phyloP scores from a whole-genome alignment of 75 land plant genomes.

The Gnetum montanum region DNA sequence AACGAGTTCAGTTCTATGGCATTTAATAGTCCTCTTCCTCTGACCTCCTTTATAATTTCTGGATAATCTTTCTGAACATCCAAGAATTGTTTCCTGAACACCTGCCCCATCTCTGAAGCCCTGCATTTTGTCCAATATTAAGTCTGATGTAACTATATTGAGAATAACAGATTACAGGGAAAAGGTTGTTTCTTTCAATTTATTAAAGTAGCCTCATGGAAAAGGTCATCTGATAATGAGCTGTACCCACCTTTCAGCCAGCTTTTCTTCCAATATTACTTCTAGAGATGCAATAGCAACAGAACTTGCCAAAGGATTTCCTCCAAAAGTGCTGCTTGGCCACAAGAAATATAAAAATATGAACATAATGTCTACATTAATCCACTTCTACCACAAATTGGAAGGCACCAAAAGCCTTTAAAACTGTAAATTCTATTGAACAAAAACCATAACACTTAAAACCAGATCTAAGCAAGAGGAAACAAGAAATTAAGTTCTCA shows the following conservation, averaged over 20 bases:
- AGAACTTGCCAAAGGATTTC: slow-evolving; percentile 95
- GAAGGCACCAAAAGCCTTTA: neutral
- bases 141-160: too few species aligned
- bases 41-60: slow-evolving; percentile 68
- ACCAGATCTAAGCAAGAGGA: too few species aligned
- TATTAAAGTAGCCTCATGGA: too few species aligned
- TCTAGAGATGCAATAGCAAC: slow-evolving; percentile 89
- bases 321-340: slow-evolving; percentile 85
- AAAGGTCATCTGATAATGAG: too few species aligned
- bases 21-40: slow-evolving; percentile 87
- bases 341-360: neutral
- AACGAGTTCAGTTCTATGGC: slow-evolving; percentile 74
- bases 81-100: slow-evolving; percentile 46
- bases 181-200: too few species aligned
- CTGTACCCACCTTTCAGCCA: slow-evolving; percentile 91
- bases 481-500: too few species aligned
- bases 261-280: slow-evolving; percentile 69
- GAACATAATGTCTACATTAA: too few species aligned
- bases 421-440: neutral
- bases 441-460: neutral
- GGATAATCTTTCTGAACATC: slow-evolving; percentile 54
- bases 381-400: neutral
- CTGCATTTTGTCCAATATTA: slow-evolving; percentile 31
- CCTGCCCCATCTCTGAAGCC: slow-evolving; percentile 65
- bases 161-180: too few species aligned